These are phyloP conservation scores for Carallia pectinifolia DNA, from an alignment of 345 rosid genomes.

Conservation along the genomic window DNA sequence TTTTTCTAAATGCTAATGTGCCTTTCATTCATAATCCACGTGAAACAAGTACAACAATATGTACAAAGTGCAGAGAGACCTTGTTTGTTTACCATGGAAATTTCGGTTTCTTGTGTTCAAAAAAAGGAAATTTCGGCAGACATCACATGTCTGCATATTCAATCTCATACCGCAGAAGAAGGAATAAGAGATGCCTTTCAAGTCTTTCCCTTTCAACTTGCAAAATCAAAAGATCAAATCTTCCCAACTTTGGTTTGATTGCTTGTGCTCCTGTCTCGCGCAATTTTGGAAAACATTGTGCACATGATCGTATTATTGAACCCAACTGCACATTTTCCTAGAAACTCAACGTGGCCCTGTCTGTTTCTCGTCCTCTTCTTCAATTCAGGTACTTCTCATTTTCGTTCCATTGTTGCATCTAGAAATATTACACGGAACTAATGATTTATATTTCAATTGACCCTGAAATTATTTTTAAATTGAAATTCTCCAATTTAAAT, in stretches of 20 bases:
- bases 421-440: background rate
- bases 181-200: constrained; percentile 25
- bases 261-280: constrained; percentile 25
- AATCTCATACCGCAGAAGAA: background rate
- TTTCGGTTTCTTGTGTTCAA: too few relatives aligned
- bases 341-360: constrained; percentile 16
- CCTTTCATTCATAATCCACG: background rate
- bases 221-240: constrained; percentile 9
- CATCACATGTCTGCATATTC: background rate
- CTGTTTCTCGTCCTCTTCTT: background rate
- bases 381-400: background rate
- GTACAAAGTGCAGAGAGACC: background rate
- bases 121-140: background rate
- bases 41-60: background rate
- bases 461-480: too few relatives aligned
- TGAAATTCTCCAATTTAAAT: too few relatives aligned
- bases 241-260: constrained; percentile 8
- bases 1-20: too few relatives aligned
- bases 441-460: too few relatives aligned
- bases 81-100: background rate
- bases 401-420: background rate
- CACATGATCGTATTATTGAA: background rate
- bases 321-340: background rate
- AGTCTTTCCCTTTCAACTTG: constrained; percentile 8
- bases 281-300: constrained; percentile 9